Percentiles rank a stretch among this genome's conserved stretches.
These are phyloP conservation scores for Daldinia childiae DNA, from an alignment of 495 filamentous ascomycete species.

Conservation along the genomic window DNA sequence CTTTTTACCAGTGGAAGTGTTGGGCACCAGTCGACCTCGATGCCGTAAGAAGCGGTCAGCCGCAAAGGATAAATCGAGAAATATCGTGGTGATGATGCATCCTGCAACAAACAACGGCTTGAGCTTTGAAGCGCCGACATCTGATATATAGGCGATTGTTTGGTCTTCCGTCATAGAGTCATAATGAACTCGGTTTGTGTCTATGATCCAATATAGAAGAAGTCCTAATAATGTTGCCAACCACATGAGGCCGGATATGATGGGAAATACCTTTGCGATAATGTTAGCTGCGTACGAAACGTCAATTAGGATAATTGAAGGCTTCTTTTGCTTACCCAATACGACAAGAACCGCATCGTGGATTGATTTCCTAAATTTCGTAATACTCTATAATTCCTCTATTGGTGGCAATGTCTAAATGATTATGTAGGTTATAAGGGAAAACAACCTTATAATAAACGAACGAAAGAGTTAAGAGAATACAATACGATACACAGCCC, in stretches of 20 bases:
- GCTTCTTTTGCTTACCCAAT: slow-evolving; percentile 56
- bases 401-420: slow-evolving; percentile 4
- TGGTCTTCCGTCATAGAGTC: slow-evolving; percentile 70
- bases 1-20: slow-evolving; percentile 72
- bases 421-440: background rate
- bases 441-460: slow-evolving; percentile 2
- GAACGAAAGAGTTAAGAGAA: slow-evolving; percentile 5
- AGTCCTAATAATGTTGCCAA: slow-evolving; percentile 68
- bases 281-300: slow-evolving; percentile 14
- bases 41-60: slow-evolving; percentile 86
- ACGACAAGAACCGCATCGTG: slow-evolving; percentile 72
- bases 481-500: slow-evolving; percentile 2
- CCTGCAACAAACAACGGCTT: slow-evolving; percentile 91
- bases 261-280: slow-evolving; percentile 71
- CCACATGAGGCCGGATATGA: slow-evolving; percentile 84
- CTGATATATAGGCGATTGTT: slow-evolving; percentile 85
- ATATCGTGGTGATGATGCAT: slow-evolving; percentile 78
- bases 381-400: slow-evolving; percentile 3
- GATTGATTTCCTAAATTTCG: slow-evolving; percentile 37
- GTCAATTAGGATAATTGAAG: slow-evolving; percentile 9
- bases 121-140: slow-evolving; percentile 72
- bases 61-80: slow-evolving; percentile 83
- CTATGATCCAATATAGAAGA: slow-evolving; percentile 69
- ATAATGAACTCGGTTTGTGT: slow-evolving; percentile 68
- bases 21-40: slow-evolving; percentile 73